A percentile compares a stretch with the other conserved stretches of the same genome.
Evolutionary conservation across 1,139 yeast genomes (phyloP).

Genomic region (Hansenula lynferdii): DNA sequence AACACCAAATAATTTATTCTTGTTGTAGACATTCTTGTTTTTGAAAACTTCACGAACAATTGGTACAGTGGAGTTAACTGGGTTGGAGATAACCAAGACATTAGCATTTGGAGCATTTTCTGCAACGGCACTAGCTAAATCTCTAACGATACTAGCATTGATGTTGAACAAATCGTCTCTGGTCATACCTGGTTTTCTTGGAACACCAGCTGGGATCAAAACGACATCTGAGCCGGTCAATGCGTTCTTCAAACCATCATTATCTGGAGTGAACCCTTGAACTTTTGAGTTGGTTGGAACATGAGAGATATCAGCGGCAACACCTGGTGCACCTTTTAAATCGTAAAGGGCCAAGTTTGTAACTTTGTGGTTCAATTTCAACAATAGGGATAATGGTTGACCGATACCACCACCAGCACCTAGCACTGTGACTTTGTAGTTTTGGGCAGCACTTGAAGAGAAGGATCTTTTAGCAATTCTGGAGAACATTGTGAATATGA

Average conservation of each 20-base stretch:
- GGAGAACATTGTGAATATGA: constrained; percentile 33
- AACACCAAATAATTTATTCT: constrained; percentile 91
- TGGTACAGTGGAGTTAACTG: constrained; percentile 98
- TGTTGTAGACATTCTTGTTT: constrained; percentile 83
- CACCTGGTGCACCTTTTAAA: constrained; percentile 94
- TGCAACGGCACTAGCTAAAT: constrained; percentile 85
- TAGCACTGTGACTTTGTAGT: constrained; percentile 81
- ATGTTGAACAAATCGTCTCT: constrained; percentile 97
- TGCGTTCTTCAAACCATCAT: constrained; percentile 71
- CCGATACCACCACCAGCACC: constrained; percentile 99
- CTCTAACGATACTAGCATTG: constrained; percentile 94
- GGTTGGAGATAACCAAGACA: constrained; percentile 87
- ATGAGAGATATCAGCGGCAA: constrained; percentile 93
- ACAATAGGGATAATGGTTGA: constrained; percentile 88
- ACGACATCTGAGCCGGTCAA: constrained; percentile 82
- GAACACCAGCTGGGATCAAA: constrained; percentile 98
- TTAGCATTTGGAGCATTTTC: constrained; percentile 86
- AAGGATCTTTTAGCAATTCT: constrained; percentile 61
- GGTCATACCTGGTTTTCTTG: constrained; percentile 99
- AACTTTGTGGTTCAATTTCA: constrained; percentile 84
- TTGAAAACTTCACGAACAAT: constrained; percentile 94
- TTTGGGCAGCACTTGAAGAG: constrained; percentile 54
- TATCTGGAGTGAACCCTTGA: constrained; percentile 81
- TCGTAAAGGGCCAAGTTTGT: constrained; percentile 86
- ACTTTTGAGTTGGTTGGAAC: constrained; percentile 87